Conservation (phyloP, 805 yeast genomes). For the Diddensiella santjacobensis region DNA sequence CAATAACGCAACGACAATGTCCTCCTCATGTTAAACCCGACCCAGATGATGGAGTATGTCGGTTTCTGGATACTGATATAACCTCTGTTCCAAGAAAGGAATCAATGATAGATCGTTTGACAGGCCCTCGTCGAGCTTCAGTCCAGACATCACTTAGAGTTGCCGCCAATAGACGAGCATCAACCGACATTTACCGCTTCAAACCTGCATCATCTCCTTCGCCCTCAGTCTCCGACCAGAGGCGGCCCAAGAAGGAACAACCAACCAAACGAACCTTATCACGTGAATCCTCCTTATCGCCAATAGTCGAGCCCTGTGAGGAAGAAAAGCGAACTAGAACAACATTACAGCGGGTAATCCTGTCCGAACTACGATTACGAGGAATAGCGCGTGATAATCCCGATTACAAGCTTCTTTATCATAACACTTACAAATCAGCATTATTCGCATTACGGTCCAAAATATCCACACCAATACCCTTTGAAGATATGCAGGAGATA, state of each 20-base stretch:
- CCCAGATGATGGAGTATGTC: background rate
- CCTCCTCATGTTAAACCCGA: background rate
- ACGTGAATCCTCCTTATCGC: slow-evolving; percentile 5
- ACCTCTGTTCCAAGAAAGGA: background rate
- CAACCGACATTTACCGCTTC: background rate
- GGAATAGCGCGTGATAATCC: slow-evolving; percentile 27
- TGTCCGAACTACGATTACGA: slow-evolving; percentile 36
- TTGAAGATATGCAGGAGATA: slow-evolving; percentile 21
- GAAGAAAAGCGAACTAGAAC: slow-evolving; percentile 10
- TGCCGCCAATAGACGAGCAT: background rate
- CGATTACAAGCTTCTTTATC: slow-evolving; percentile 30
- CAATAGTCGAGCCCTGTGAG: background rate
- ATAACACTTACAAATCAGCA: slow-evolving; percentile 27
- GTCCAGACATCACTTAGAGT: background rate
- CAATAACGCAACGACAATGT: background rate
- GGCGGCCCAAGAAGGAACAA: background rate
- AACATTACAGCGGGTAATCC: slow-evolving; percentile 29
- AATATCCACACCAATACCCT: slow-evolving; percentile 1
- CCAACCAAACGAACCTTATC: background rate
- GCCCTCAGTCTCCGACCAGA: background rate
- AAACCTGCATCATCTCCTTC: background rate
- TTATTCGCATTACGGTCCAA: slow-evolving; percentile 28
- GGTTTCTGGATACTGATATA: background rate
- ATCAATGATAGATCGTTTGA: background rate
- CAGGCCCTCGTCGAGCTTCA: background rate